Evolutionary conservation across 768 basidiomycete species (phyloP).

Genomic region (Mycena vulgaris): DNA sequence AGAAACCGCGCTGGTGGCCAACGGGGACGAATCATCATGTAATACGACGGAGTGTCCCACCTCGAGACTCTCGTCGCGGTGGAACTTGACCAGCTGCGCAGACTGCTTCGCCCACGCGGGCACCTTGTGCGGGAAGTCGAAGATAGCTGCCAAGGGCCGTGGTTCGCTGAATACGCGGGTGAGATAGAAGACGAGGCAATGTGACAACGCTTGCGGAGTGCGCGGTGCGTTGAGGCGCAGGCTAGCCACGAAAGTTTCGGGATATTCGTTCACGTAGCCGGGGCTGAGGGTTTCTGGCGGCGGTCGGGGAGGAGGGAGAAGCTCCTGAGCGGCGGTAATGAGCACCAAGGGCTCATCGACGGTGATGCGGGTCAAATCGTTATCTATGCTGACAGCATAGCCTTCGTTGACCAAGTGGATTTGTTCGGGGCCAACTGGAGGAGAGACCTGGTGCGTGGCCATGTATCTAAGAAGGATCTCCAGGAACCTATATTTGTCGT

Average conservation of each 20-base stretch:
- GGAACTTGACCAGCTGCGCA: slow-evolving; percentile 11
- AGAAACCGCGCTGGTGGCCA: neutral
- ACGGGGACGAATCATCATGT: no score
- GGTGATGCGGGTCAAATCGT: neutral
- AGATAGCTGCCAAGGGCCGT: neutral
- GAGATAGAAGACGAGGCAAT: slow-evolving; percentile 11
- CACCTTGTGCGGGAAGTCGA: slow-evolving; percentile 16
- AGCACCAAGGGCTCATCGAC: neutral
- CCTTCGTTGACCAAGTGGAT: neutral
- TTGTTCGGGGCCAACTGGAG: neutral
- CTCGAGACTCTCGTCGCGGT: slow-evolving; percentile 9
- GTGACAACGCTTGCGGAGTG: neutral
- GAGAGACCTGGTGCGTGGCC: neutral
- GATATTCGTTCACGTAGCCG: neutral
- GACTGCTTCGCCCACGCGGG: slow-evolving; percentile 23
- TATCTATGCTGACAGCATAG: neutral
- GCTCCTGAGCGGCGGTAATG: neutral
- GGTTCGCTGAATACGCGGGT: neutral
- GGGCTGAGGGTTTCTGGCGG: neutral
- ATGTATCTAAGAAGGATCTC: neutral
- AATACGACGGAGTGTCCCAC: no score
- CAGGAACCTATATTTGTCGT: neutral
- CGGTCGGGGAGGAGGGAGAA: no score
- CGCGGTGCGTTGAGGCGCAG: neutral
- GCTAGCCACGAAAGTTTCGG: slow-evolving; percentile 1